Evolutionary conservation across 192 early-diverging fungal genomes (phyloP).

Genomic region (Entomortierella parvispora): DNA sequence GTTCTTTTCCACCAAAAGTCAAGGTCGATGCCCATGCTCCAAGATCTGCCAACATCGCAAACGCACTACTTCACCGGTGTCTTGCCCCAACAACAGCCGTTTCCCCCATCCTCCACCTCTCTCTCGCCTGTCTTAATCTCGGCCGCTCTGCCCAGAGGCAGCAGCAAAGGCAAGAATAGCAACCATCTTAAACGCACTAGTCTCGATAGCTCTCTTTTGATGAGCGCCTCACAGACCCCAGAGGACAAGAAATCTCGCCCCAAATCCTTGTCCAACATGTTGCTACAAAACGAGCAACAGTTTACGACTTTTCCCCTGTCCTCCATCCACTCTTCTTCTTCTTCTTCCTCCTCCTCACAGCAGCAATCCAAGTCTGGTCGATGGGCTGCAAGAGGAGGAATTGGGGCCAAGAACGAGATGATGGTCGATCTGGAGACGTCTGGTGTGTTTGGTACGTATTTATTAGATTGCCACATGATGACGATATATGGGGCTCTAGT

Average conservation of each 20-base stretch:
- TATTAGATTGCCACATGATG: no score
- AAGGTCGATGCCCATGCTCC: conserved; percentile 16
- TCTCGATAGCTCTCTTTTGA: not conserved
- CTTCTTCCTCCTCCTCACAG: no score
- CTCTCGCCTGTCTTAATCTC: not conserved
- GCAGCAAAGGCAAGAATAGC: not conserved
- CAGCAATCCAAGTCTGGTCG: conserved; percentile 12
- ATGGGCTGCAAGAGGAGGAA: conserved; percentile 24
- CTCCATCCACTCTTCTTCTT: no score
- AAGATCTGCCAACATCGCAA: not conserved
- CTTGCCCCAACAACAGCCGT: not conserved
- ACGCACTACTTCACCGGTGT: not conserved
- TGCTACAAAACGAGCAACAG: conserved; percentile 21
- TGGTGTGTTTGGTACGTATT: conserved; percentile 39
- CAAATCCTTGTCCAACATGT: conserved; percentile 12
- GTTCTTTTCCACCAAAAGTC: conserved; percentile 12
- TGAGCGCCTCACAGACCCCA: not conserved
- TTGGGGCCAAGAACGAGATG: conserved; percentile 41
- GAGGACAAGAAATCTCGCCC: conserved; percentile 12
- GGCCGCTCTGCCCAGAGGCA: no score
- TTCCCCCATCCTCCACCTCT: not conserved
- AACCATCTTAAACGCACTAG: not conserved
- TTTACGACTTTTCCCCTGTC: not conserved
- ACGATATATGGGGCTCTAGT: no score
- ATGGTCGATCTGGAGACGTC: conserved; percentile 45